Conservation (phyloP, 345 rosid genomes). For the Draba incana region DNA sequence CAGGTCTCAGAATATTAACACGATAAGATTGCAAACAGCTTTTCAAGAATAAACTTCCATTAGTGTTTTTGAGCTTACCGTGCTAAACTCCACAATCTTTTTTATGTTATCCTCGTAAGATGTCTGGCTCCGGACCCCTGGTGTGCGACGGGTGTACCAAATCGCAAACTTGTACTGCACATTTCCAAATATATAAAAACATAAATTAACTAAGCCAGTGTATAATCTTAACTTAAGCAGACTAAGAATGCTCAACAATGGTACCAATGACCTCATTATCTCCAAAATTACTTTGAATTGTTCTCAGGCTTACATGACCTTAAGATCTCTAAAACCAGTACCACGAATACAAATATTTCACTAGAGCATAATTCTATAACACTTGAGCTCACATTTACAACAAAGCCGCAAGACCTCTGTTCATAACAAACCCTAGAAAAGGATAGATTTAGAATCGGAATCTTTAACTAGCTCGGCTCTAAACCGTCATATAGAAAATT, state of each 20-base stretch:
- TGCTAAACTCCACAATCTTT: slow-evolving; percentile 91
- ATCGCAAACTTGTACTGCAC: slow-evolving; percentile 81
- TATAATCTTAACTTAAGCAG: neutral
- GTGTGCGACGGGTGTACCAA: slow-evolving; percentile 96
- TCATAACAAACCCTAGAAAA: no score
- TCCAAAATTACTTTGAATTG: neutral
- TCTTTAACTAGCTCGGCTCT: slow-evolving; percentile 18
- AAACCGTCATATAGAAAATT: slow-evolving; percentile 4
- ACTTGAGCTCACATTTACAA: no score
- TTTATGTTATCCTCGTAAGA: slow-evolving; percentile 95
- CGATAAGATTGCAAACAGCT: neutral
- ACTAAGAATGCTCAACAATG: neutral
- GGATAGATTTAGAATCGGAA: slow-evolving; percentile 19
- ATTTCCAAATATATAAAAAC: slow-evolving; percentile 28
- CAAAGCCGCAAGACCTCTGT: no score
- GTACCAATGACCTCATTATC: slow-evolving; percentile 8
- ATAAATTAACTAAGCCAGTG: neutral
- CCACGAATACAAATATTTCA: neutral
- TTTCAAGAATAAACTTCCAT: neutral
- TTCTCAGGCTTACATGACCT: neutral
- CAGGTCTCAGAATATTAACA: slow-evolving; percentile 32
- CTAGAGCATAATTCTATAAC: no score
- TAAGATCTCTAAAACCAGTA: slow-evolving; percentile 2
- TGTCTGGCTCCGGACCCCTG: slow-evolving; percentile 82
- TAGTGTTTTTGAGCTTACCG: slow-evolving; percentile 51